Conservation (phyloP, 805 yeast species). For the Hanseniaspora meyeri region DNA sequence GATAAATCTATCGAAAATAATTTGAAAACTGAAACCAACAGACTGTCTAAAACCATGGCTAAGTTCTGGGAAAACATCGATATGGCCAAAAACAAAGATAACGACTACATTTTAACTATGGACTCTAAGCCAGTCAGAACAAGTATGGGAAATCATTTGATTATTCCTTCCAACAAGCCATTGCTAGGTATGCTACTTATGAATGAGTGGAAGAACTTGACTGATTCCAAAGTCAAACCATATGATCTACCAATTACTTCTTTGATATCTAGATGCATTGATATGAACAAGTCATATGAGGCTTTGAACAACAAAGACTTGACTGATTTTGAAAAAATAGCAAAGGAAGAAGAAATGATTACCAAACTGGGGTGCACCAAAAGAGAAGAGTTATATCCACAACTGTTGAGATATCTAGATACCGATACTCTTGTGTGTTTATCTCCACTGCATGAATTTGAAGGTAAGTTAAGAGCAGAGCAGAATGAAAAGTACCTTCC, state of each 20-base stretch:
- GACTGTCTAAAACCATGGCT: conserved; percentile 52
- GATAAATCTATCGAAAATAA: conserved; percentile 40
- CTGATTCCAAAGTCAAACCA: conserved; percentile 56
- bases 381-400: conserved; percentile 42
- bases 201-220: conserved; percentile 77
- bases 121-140: conserved; percentile 72
- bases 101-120: conserved; percentile 43
- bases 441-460: conserved; percentile 68
- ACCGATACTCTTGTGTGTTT: conserved; percentile 87
- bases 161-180: conserved; percentile 47
- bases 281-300: conserved; percentile 35
- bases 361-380: conserved; percentile 48
- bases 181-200: conserved; percentile 61
- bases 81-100: conserved; percentile 18
- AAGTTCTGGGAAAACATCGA: conserved; percentile 73
- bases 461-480: conserved; percentile 65
- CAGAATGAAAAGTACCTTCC: conserved; percentile 73
- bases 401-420: conserved; percentile 70
- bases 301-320: conserved; percentile 22
- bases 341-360: conserved; percentile 34
- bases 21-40: conserved; percentile 48
- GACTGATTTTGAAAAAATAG: conserved; percentile 1
- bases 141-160: conserved; percentile 62
- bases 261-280: conserved; percentile 74
- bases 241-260: conserved; percentile 81